Percentiles rank a stretch among this genome's conserved stretches.
Conservation (phyloP, 495 filamentous ascomycete species). For the Wilcoxina mikolae region DNA sequence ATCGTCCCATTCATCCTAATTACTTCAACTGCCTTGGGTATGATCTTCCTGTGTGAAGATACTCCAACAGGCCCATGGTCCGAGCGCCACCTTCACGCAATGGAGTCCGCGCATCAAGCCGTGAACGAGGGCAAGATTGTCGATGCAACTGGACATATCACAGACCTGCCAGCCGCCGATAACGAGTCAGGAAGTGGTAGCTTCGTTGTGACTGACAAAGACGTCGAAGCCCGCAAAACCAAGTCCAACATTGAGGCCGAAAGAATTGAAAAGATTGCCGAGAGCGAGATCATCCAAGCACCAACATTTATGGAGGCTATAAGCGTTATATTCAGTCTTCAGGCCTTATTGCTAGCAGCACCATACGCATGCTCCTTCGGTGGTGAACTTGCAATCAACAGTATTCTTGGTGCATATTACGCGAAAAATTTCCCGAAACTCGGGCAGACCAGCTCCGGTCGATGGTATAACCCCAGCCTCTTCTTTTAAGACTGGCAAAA, state of each 20-base stretch:
- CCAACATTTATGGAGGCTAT: conserved; percentile 49
- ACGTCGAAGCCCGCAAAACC: conserved; percentile 28
- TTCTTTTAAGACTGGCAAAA: background rate
- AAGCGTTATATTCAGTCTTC: conserved; percentile 45
- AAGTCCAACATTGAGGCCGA: conserved; percentile 39
- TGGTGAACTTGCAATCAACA: conserved; percentile 72
- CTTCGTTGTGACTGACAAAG: conserved; percentile 34
- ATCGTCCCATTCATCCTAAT: conserved; percentile 72
- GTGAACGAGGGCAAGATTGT: conserved; percentile 33
- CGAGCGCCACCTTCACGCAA: conserved; percentile 6
- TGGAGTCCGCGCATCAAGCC: background rate
- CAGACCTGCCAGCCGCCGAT: conserved; percentile 34
- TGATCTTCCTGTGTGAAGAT: conserved; percentile 67
- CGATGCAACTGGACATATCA: conserved; percentile 40
- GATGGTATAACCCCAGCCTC: conserved; percentile 50
- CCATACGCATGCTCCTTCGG: conserved; percentile 83
- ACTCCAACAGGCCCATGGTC: conserved; percentile 47
- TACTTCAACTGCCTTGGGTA: conserved; percentile 43
- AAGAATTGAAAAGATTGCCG: conserved; percentile 42
- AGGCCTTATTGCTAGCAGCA: conserved; percentile 50
- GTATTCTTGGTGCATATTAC: conserved; percentile 68
- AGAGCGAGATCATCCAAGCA: conserved; percentile 48
- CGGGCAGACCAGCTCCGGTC: conserved; percentile 54
- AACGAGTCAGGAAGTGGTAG: conserved; percentile 25
- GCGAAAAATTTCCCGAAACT: conserved; percentile 57